Evolutionary conservation across 2,329 filamentous ascomycete species (phyloP).

Genomic region (Alternaria infectoria): DNA sequence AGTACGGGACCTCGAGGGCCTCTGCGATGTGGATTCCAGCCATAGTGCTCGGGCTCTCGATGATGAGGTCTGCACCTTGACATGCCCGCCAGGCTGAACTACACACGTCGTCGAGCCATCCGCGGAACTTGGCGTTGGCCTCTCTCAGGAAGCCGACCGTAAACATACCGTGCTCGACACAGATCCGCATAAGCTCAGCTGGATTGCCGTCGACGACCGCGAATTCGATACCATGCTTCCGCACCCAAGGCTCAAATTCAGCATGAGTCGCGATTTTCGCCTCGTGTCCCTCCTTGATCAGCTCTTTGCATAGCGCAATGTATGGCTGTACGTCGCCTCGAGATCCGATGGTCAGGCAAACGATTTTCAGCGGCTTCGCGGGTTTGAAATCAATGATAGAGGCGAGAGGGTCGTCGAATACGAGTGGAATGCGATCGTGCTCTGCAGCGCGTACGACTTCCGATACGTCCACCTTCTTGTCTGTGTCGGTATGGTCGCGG

Average conservation of each 20-base stretch:
- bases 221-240: constrained; percentile 94
- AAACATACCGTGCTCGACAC: constrained; percentile 97
- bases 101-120: constrained; percentile 92
- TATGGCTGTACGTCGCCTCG: constrained; percentile 97
- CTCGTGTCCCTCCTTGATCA: constrained; percentile 85
- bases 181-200: constrained; percentile 91
- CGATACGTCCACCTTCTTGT: constrained; percentile 27
- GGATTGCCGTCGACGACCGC: constrained; percentile 87
- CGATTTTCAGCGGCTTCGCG: constrained; percentile 76
- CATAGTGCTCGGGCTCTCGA: constrained; percentile 97
- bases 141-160: constrained; percentile 89
- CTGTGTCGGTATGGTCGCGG: constrained; percentile 53
- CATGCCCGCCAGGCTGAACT: constrained; percentile 82
- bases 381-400: constrained; percentile 94
- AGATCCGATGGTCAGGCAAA: constrained; percentile 94
- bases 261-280: constrained; percentile 88
- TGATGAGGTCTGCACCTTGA: constrained; percentile 84
- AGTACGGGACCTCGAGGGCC: constrained; percentile 90
- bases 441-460: constrained; percentile 41
- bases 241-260: constrained; percentile 89
- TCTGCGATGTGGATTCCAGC: constrained; percentile 97
- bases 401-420: constrained; percentile 87
- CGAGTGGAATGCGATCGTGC: constrained; percentile 71
- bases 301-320: constrained; percentile 90
- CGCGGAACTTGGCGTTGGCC: constrained; percentile 75